Base-by-base conservation (phyloP, 257 asterid species). In the Verbascum thapsus region DNA sequence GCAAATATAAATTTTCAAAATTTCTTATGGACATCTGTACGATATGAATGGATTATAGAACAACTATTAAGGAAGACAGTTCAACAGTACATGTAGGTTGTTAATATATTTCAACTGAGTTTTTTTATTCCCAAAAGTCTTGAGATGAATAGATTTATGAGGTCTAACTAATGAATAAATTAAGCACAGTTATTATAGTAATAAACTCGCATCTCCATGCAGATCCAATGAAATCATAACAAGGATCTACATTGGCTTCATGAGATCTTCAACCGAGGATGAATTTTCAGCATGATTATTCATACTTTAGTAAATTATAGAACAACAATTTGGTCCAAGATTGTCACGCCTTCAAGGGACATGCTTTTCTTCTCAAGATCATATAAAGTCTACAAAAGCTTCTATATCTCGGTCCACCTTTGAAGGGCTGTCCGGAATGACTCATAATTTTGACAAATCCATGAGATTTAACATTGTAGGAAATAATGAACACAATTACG, bases 271-370 rank as follows among this genome's bases (percentile, higher is more conserved):
- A 10, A 53, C 17, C 38, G 20, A 30, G 56, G 58, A 30, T 52
- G 48, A 72, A 40, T 55, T 55, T 34, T 22, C 19, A 30, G 62
- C 55, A 68, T 43, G 5, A 57, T 45, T 57, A 5, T 32, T n/a
- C n/a, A 11, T 51, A 17, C n/a, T n/a, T n/a, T n/a, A n/a, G 18
- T 3, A 55, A 49, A 63, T 52, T 43, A 63, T 42, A 17, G 50
- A 17, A 30, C 49, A 44, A 15, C 40, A 56, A 26, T 47, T 23
- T 17, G 55, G 68, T 71, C 74, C 65, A 55, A 66, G 51, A 68
- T 66, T 71, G 74, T 67, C 69, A 39, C 73, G 18, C 47, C 42
- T 66, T 44, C 63, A 40, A 0, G 26, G 34, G 64, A 75, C 70
- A 53, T 39, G 35, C 57, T 45, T 66, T 48, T 61, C 41, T 38